phyloP scores from a whole-genome alignment of 1,284 basidiomycete species.

The Tylopilus orsonianus region DNA sequence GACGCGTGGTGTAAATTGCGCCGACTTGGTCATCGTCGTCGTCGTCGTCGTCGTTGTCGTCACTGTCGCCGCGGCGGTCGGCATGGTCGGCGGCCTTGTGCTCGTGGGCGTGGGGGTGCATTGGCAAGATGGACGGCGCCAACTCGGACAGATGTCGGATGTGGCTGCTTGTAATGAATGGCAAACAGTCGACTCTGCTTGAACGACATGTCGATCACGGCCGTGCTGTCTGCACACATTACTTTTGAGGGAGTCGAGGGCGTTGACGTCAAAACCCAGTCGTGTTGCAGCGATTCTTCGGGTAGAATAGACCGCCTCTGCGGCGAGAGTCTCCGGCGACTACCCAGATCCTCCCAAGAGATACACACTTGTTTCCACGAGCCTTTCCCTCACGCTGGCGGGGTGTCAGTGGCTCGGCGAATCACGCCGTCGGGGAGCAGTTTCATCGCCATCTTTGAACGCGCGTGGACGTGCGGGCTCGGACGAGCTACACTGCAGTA shows the following conservation, averaged over 20 bases:
- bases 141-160: background rate
- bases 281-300: background rate
- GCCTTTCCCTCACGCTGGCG: too few relatives aligned
- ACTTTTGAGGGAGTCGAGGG: too few relatives aligned
- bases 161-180: background rate
- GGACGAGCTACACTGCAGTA: too few relatives aligned
- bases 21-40: background rate
- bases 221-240: background rate
- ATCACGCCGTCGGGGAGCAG: background rate
- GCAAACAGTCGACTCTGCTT: background rate
- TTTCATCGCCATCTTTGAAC: constrained; percentile 6
- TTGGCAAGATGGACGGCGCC: background rate
- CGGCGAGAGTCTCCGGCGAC: too few relatives aligned
- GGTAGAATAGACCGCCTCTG: background rate
- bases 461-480: too few relatives aligned
- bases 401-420: background rate
- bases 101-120: background rate
- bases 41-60: constrained; percentile 2
- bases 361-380: too few relatives aligned
- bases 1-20: constrained; percentile 21
- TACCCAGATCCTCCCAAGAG: too few relatives aligned
- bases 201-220: background rate
- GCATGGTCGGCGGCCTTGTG: background rate
- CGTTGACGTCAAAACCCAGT: constrained; percentile 2
- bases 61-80: background rate